phyloP scores from a whole-genome alignment of 176 grass and related monocot species.

The Luzula sylvatica region DNA sequence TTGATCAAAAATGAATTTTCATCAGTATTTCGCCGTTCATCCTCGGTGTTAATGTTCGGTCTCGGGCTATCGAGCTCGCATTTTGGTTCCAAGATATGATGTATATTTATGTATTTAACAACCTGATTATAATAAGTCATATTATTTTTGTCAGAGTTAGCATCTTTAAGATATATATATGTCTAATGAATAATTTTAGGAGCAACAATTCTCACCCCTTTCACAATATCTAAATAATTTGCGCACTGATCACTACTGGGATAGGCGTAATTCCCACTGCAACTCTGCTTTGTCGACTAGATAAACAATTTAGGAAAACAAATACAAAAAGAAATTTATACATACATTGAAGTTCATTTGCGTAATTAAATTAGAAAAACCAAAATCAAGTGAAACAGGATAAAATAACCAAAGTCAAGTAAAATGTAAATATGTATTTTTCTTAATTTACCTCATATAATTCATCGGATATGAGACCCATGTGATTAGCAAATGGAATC shows the following conservation, averaged over 20 bases:
- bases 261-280: constrained; percentile 29
- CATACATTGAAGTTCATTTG: no score
- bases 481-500: constrained; percentile 66
- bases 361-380: no score
- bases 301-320: neutral
- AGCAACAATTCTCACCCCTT: constrained; percentile 8
- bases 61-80: constrained; percentile 17
- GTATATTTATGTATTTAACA: constrained; percentile 2
- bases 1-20: constrained; percentile 7
- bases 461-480: constrained; percentile 82
- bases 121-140: no score
- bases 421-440: neutral
- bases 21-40: neutral
- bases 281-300: constrained; percentile 28
- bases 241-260: constrained; percentile 37
- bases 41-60: neutral
- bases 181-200: neutral
- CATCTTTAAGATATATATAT: no score
- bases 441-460: constrained; percentile 35
- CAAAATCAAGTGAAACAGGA: no score
- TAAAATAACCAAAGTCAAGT: no score
- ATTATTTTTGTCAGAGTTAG: neutral
- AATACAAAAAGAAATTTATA: no score
- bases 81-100: constrained; percentile 2
- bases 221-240: constrained; percentile 25